A percentile compares a stretch with the other conserved stretches of the same genome.
phyloP scores from a whole-genome alignment of 1,284 basidiomycete species.

The Pseudozyma pruni region DNA sequence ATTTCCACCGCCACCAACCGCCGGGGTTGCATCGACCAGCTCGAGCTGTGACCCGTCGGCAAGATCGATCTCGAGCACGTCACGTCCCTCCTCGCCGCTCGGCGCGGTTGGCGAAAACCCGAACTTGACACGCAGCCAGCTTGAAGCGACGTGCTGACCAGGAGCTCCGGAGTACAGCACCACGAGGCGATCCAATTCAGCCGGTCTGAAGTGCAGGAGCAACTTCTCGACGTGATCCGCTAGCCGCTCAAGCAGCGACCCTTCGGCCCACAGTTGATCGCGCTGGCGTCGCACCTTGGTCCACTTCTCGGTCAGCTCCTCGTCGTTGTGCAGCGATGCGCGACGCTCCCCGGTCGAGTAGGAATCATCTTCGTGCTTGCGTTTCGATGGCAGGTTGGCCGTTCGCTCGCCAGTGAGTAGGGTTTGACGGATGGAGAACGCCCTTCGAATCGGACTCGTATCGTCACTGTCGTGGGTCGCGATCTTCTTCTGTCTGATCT shows the following conservation, averaged over 20 bases:
- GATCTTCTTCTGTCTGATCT: constrained; percentile 25
- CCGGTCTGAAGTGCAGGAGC: constrained; percentile 28
- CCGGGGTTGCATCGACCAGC: constrained; percentile 23
- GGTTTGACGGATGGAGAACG: constrained; percentile 27
- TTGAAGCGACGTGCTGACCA: constrained; percentile 33
- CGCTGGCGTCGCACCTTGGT: constrained; percentile 21
- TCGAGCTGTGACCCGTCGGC: constrained; percentile 36
- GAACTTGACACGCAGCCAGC: constrained; percentile 50
- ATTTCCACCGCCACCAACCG: neutral
- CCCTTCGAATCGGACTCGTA: constrained; percentile 14
- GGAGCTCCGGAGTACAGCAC: constrained; percentile 31
- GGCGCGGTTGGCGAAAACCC: constrained; percentile 18
- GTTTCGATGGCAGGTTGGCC: constrained; percentile 1
- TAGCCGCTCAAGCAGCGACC: constrained; percentile 28
- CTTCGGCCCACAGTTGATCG: constrained; percentile 35
- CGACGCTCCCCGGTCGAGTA: neutral
- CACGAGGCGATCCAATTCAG: constrained; percentile 23
- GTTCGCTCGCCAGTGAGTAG: constrained; percentile 31
- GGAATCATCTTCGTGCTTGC: constrained; percentile 20
- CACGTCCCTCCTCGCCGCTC: constrained; percentile 6
- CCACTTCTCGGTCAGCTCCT: constrained; percentile 20
- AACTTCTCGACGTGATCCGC: constrained; percentile 41
- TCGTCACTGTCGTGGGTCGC: neutral
- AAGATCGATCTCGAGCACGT: constrained; percentile 30
- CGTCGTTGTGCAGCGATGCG: constrained; percentile 5